Evolutionary conservation across 805 yeast genomes (phyloP), one percentile per base, ranked within the genome.

Genomic region (Trichomonascus vanleenenianus): DNA sequence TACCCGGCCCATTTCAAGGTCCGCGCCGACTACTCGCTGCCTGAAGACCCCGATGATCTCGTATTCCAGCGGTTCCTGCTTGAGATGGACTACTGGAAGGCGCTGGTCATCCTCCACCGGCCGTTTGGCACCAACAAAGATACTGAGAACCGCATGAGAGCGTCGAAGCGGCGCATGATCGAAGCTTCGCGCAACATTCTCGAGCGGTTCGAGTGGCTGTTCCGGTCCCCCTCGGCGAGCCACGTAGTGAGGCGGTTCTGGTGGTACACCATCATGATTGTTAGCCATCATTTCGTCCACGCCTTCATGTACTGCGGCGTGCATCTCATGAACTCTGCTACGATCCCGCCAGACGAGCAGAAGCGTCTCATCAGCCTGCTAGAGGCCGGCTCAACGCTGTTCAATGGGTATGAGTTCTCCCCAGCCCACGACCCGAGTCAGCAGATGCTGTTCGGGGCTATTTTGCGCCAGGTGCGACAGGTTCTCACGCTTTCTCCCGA

Each of bases 81-180:
- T 15, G 63, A 62, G 40, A 45, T 57, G 22, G 59, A 58, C 15
- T 60, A 44, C 38, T 56, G 56, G 5, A 56, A 55, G 40, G 51
- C 58, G 16, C 44, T 59, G 30, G 54, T 62, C 11, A 57, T 59
- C 6, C 50, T 62, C 16, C 66, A 62, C 40, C 53, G 61, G 34
- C 40, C 50, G 15, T 49, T 46, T 43, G 41, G 52, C 1, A 43
- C 50, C 10, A 33, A 47, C 14, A 54, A 50, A 1, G 18, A 39
- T 7, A 36, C 31, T 15, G 48, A 46, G 22, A 14, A 37, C 9
- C 46, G 38, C 41, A 47, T 39, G 37, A 30, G 41, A 19, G 27
- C 49, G 12, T 47, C 47, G 30, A n/a, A 49, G 6, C 49, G 50
- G 25, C 51, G 37, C 14, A 39, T 43, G 11, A 16, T 53, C 20